A percentile compares a stretch with the other conserved stretches of the same genome.
These are phyloP conservation scores for Leccinum barrowsii DNA, from an alignment of 768 basidiomycete species.

Conservation along the genomic window DNA sequence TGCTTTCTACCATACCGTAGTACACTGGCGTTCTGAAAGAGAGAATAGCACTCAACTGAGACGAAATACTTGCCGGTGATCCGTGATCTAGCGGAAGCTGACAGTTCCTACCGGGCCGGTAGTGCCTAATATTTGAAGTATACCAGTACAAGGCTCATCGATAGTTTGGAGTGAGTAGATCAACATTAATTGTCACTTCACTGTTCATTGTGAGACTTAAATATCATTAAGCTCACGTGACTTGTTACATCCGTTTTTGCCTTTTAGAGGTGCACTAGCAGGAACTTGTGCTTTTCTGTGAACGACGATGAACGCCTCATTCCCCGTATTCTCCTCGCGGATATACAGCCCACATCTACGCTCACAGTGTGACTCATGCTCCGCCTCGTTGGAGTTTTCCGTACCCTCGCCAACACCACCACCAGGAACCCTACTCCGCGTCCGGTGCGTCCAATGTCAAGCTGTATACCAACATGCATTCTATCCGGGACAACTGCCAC, in stretches of 20 bases:
- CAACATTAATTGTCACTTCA: neutral
- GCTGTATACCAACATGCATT: conserved; percentile 58
- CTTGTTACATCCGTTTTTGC: neutral
- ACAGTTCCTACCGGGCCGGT: too few species aligned
- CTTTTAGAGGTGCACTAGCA: neutral
- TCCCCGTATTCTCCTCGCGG: conserved; percentile 58
- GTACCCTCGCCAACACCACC: conserved; percentile 57
- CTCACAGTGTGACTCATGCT: conserved; percentile 59
- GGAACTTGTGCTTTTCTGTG: neutral
- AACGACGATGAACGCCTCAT: conserved; percentile 43
- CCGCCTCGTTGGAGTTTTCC: conserved; percentile 59
- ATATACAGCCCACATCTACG: conserved; percentile 64
- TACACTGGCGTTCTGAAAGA: neutral
- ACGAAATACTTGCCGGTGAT: neutral
- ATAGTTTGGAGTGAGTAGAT: neutral
- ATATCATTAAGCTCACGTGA: neutral
- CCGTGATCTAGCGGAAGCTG: neutral
- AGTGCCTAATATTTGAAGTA: neutral
- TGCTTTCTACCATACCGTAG: neutral
- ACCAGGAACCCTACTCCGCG: conserved; percentile 53
- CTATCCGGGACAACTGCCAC: conserved; percentile 59
- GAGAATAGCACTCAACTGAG: neutral
- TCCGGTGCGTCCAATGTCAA: conserved; percentile 71
- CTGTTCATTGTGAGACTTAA: too few species aligned
- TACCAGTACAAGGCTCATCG: neutral